Evolutionary conservation across 192 early-diverging fungal species (phyloP).

Genomic region (Mortierella antarctica): DNA sequence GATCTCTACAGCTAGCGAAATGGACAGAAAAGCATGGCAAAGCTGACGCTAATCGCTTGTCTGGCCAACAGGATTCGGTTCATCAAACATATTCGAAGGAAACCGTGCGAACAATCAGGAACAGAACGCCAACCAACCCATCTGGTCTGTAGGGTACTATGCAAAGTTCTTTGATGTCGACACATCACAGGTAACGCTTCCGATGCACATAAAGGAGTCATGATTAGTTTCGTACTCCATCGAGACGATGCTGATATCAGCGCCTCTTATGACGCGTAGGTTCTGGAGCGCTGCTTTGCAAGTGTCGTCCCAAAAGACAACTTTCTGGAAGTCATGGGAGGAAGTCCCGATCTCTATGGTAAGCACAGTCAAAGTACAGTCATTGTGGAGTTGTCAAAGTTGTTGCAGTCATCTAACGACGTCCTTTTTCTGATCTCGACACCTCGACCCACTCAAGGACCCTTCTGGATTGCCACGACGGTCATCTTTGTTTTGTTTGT

Average conservation of each 20-base stretch:
- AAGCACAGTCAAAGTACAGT: not conserved
- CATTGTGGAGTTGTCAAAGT: not conserved
- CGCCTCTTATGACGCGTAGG: constrained; percentile 52
- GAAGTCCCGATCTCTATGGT: constrained; percentile 96
- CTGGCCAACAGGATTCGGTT: constrained; percentile 20
- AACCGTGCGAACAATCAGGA: constrained; percentile 3
- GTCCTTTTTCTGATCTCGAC: not conserved
- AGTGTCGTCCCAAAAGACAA: constrained; percentile 78
- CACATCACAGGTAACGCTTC: constrained; percentile 72
- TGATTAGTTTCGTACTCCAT: not conserved
- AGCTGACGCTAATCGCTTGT: not conserved
- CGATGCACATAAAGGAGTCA: not conserved
- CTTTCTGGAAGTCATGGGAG: constrained; percentile 82
- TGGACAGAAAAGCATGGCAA: not conserved
- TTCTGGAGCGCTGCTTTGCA: constrained; percentile 76
- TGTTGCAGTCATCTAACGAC: not conserved
- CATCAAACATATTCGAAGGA: constrained; percentile 26
- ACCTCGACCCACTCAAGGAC: constrained; percentile 61
- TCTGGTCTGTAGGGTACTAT: constrained; percentile 95
- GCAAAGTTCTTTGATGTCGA: constrained; percentile 94
- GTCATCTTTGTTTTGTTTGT: constrained; percentile 98
- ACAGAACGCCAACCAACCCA: constrained; percentile 56
- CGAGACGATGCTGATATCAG: no score
- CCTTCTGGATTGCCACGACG: constrained; percentile 98
- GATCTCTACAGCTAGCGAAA: no score